These are phyloP conservation scores for Pleurotus cornucopiae DNA, from an alignment of 768 basidiomycete species.

Conservation along the genomic window DNA sequence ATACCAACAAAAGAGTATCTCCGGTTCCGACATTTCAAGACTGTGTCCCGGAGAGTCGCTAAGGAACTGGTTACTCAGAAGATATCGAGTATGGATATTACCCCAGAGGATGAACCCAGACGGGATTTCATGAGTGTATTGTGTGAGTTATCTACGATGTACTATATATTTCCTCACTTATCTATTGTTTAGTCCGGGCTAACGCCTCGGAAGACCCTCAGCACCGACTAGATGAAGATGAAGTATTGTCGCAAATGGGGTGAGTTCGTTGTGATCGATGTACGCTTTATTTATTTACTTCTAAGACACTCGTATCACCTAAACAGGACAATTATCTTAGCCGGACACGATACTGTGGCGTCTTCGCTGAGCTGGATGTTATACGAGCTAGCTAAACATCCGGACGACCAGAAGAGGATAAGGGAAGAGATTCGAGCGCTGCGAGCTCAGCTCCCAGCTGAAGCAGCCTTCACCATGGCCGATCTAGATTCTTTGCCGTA, in stretches of 20 bases:
- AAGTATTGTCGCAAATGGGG: conserved; percentile 22
- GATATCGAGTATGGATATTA: neutral
- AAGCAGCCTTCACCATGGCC: neutral
- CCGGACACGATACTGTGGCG: conserved; percentile 38
- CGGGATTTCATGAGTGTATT: conserved; percentile 32
- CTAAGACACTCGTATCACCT: too few species aligned
- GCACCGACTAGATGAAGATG: conserved; percentile 16
- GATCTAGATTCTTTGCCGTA: neutral
- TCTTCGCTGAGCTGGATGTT: conserved; percentile 39
- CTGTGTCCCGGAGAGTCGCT: neutral
- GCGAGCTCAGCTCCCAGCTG: neutral
- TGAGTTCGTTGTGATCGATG: conserved; percentile 5
- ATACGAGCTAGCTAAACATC: conserved; percentile 39
- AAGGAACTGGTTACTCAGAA: neutral
- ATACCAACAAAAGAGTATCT: neutral
- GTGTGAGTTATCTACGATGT: conserved; percentile 15
- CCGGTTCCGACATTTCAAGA: conserved; percentile 1
- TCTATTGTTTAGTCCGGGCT: conserved; percentile 12
- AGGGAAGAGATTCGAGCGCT: conserved; percentile 37
- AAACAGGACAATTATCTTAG: conserved; percentile 11
- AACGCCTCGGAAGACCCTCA: conserved; percentile 13
- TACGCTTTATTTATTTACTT: too few species aligned
- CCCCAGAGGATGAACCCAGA: conserved; percentile 3
- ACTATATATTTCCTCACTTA: neutral
- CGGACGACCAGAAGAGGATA: conserved; percentile 38